A percentile compares a stretch with the other conserved stretches of the same genome.
Evolutionary conservation across 2,329 filamentous ascomycete species (phyloP).

Genomic region (Microsporum ferrugineum): DNA sequence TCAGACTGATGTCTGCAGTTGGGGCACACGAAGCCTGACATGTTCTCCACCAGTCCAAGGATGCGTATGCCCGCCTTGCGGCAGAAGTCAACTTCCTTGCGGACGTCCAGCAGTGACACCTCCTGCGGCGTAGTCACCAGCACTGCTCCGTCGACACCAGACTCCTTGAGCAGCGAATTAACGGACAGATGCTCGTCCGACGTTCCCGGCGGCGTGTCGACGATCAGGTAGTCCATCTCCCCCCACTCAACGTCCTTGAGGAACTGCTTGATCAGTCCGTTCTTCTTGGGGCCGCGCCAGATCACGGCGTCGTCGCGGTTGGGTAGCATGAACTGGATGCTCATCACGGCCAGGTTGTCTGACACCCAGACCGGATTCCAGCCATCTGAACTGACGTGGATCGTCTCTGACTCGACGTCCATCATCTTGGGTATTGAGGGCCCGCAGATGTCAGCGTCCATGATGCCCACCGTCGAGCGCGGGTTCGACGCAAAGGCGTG

Average conservation of each 20-base stretch:
- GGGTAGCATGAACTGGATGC: conserved; percentile 95
- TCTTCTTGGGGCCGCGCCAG: conserved; percentile 97
- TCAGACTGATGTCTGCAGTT: conserved; percentile 69
- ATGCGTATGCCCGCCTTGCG: conserved; percentile 82
- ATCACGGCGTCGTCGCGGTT: conserved; percentile 91
- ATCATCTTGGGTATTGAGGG: conserved; percentile 98
- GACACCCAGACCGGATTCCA: conserved; percentile 95
- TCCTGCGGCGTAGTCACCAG: conserved; percentile 93
- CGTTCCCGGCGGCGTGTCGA: conserved; percentile 92
- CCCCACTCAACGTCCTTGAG: conserved; percentile 98
- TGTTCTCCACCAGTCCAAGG: conserved; percentile 89
- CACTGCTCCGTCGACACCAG: conserved; percentile 84
- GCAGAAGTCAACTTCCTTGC: conserved; percentile 97
- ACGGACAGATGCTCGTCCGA: conserved; percentile 92
- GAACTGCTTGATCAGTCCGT: conserved; percentile 95
- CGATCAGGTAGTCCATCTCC: conserved; percentile 79
- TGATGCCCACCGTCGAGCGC: conserved; percentile 72
- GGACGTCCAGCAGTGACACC: conserved; percentile 78
- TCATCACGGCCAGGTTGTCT: conserved; percentile 93
- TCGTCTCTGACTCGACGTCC: conserved; percentile 86
- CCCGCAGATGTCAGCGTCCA: conserved; percentile 97
- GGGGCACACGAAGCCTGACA: conserved; percentile 93
- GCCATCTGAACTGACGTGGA: conserved; percentile 76
- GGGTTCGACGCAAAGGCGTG: conserved; percentile 80
- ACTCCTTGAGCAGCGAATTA: conserved; percentile 81